These are phyloP conservation scores for Penicillium tannophilum DNA, from an alignment of 495 filamentous ascomycete genomes.

Conservation along the genomic window DNA sequence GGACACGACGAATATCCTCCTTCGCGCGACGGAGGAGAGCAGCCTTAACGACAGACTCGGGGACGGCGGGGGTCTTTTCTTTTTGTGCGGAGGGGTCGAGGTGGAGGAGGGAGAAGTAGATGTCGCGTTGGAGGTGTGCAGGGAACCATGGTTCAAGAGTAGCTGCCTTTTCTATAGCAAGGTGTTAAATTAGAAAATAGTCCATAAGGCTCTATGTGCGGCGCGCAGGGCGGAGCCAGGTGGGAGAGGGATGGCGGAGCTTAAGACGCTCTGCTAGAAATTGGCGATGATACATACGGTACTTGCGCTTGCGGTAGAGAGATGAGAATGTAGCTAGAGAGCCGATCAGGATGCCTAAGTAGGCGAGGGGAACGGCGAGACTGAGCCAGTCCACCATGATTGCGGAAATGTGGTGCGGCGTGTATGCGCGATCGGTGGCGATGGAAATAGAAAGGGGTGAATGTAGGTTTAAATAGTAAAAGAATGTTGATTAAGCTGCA, in stretches of 20 bases:
- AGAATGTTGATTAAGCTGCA: conserved; percentile 1
- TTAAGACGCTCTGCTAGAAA: neutral
- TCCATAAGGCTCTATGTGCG: neutral
- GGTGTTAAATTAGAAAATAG: neutral
- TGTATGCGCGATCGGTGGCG: conserved; percentile 14
- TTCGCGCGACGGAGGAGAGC: conserved; percentile 86
- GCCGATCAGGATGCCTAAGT: conserved; percentile 82
- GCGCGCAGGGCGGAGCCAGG: neutral
- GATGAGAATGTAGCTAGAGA: conserved; percentile 89
- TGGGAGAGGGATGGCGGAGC: neutral
- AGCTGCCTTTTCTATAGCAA: conserved; percentile 63
- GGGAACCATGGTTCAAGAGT: conserved; percentile 90
- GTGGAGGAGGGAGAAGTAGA: conserved; percentile 91
- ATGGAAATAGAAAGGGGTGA: conserved; percentile 11
- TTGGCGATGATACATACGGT: conserved; percentile 55
- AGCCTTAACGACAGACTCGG: conserved; percentile 84
- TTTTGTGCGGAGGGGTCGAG: conserved; percentile 66
- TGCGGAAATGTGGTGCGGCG: conserved; percentile 17
- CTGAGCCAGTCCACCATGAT: conserved; percentile 73
- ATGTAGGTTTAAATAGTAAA: neutral
- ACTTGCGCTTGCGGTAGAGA: conserved; percentile 91
- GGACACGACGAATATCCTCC: conserved; percentile 88
- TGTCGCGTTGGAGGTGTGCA: conserved; percentile 83
- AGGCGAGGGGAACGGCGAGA: conserved; percentile 80
- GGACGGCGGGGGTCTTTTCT: conserved; percentile 69